Evolutionary conservation across 2,329 filamentous ascomycete genomes (phyloP).

Genomic region (Diaporthe citri): DNA sequence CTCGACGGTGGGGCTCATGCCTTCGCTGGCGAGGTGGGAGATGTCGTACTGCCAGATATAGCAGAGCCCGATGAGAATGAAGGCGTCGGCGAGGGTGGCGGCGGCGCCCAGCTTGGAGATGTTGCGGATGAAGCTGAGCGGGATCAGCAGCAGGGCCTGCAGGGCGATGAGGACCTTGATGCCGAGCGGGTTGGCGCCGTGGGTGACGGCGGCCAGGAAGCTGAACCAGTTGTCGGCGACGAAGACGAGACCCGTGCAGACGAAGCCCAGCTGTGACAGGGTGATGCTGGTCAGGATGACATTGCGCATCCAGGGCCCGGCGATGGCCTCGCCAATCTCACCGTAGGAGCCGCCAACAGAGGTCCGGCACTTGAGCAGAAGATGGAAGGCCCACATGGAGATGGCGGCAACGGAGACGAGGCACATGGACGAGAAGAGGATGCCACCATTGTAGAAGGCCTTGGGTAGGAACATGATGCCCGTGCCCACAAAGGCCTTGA

Average conservation of each 20-base stretch:
- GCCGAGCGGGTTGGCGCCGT: constrained; percentile 62
- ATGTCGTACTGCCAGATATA: constrained; percentile 84
- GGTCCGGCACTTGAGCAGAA: constrained; percentile 76
- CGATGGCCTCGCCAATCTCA: constrained; percentile 77
- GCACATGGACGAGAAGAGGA: constrained; percentile 79
- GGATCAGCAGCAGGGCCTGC: constrained; percentile 74
- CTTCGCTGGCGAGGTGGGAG: constrained; percentile 64
- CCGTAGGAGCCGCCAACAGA: constrained; percentile 77
- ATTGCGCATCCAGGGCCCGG: constrained; percentile 71
- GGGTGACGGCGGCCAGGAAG: constrained; percentile 73
- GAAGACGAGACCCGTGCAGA: constrained; percentile 83
- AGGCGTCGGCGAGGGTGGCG: constrained; percentile 77
- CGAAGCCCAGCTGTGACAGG: constrained; percentile 82
- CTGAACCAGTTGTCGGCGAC: constrained; percentile 79
- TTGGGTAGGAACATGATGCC: constrained; percentile 87
- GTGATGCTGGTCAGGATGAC: constrained; percentile 79
- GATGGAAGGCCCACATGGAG: constrained; percentile 78
- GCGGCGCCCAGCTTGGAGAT: constrained; percentile 80
- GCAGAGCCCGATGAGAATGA: constrained; percentile 76
- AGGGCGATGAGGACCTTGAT: constrained; percentile 72
- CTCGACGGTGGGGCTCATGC: constrained; percentile 71
- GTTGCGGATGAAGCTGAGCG: constrained; percentile 78
- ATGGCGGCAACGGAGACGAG: constrained; percentile 74
- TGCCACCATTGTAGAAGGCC: constrained; percentile 82
- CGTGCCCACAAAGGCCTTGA: constrained; percentile 84